Evolutionary conservation across 768 basidiomycete genomes (phyloP), one percentile per base, ranked within the genome.

Genomic region (Tylopilus cervinicoccineus): DNA sequence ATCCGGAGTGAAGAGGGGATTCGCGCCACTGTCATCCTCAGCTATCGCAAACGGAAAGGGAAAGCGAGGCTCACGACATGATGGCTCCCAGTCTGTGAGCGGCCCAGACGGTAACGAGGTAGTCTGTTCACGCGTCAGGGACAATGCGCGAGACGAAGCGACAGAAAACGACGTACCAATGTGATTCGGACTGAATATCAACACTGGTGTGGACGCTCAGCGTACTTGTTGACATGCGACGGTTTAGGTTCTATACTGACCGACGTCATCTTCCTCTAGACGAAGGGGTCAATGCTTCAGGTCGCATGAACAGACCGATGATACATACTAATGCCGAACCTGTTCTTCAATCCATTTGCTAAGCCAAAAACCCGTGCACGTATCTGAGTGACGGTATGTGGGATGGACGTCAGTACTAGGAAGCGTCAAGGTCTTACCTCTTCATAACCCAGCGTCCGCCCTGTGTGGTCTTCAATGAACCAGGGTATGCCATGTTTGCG

Each of bases 101-200:
- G 1, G 81, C 81, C 72, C 80, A 80, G 20, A 78, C 72, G 3
- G 72, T 76, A 31, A 81, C 64, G 2, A 78, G 71, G 53, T 80
- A 79, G 67, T 83, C 76, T 84, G 51, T 6, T 22, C 8, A 11
- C 5, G 23, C 17, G 43, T 37, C 41, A 23, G 28, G 32, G 19
- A 17, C 5, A 38, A 19, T 26, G 38, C 26, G 33, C 16, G 22
- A 29, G 13, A 41, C 27, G 17, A 47, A 12, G 33, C 2, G 27
- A 6, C 9, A 16, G 16, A 24, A 16, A 33, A 44, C 12, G 26
- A 58, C 73, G 34, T 52, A 80, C 83, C 84, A 34, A 85, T 60
- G 55, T 85, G 81, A 59, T 88, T 88, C 24, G 80, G 75, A 51
- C 83, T 82, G 62, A 79, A 84, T 34, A 85, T 59, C 47, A 84